A percentile compares a stretch with the other conserved stretches of the same genome.
phyloP scores from a whole-genome alignment of 768 basidiomycete genomes.

The Rhizopogon vulgaris region DNA sequence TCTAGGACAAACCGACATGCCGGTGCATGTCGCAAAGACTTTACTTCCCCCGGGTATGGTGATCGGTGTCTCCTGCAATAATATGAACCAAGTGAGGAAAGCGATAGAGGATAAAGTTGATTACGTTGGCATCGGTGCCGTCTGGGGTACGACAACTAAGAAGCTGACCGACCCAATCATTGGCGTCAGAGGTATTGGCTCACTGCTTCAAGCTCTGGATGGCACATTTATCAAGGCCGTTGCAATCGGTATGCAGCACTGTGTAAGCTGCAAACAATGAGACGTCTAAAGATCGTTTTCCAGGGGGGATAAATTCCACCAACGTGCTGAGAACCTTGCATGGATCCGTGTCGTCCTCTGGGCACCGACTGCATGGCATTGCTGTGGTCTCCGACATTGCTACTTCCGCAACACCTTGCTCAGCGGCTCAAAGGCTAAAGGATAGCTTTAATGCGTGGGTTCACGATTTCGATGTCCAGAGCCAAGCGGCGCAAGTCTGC shows the following conservation, averaged over 20 bases:
- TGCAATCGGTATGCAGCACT: constrained; percentile 63
- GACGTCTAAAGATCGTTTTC: background rate
- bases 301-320: constrained; percentile 80
- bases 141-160: constrained; percentile 80
- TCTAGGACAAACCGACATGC: constrained; percentile 85
- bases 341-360: constrained; percentile 54
- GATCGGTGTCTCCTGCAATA: constrained; percentile 79
- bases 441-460: constrained; percentile 31
- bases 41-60: constrained; percentile 66
- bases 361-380: constrained; percentile 66
- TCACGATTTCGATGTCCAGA: background rate
- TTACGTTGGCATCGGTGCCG: constrained; percentile 84
- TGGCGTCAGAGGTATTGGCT: constrained; percentile 69
- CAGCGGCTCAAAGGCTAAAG: constrained; percentile 42
- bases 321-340: constrained; percentile 76
- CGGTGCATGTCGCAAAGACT: constrained; percentile 53
- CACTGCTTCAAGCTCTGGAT: constrained; percentile 57
- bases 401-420: constrained; percentile 49
- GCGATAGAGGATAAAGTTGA: constrained; percentile 67
- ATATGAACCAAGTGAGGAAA: constrained; percentile 50
- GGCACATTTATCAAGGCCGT: constrained; percentile 66
- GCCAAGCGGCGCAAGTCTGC: constrained; percentile 8
- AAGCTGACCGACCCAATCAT: constrained; percentile 55
- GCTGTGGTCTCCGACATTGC: constrained; percentile 89
- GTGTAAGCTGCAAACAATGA: background rate